Base-by-base conservation (phyloP, 768 basidiomycete species). In the Kwoniella europaea region DNA sequence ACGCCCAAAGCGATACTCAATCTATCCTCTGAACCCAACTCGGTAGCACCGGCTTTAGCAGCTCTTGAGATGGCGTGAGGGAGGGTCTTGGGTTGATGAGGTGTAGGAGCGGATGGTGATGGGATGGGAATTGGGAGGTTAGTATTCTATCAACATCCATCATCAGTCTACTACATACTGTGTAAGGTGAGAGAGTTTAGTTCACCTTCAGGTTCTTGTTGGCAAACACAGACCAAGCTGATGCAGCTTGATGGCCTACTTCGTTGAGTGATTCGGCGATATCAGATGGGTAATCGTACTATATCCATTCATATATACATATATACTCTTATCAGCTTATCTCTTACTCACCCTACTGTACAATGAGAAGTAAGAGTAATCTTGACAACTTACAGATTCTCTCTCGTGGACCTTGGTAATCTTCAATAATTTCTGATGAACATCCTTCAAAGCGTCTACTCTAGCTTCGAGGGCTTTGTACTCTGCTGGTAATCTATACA, bases 381-480 rank as follows among this genome's bases (percentile, higher is more conserved):
- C 24, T 16, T 50, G 22, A 10, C 20, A 44, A 78, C 81, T 69
- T 64, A 83, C 82, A 5, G 90, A 86, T 83, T 97, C 94, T 63
- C 87, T 87, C 76, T 93, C 92, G 86, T 93, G 97, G 24, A 92
- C 95, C 79, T 88, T 91, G 75, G 92, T 89, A 73, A 95, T 90
- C 86, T 91, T 97, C 85, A 95, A 87, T 61, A 98, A 72, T 3
- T 87, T 80, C 64, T 91, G 80, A 80, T 96, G 94, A 4, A 92
- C 91, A 56, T 87, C 85, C 74, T 90, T 89, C 63, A 99, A 88
- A 41, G 93, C 93, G 84, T 99, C 97, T 52, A 98, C 97, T 67
- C 93, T 91, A 57, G 90, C 87, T 85, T 99, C 97, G 74, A 99
- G 89, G 81, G 96, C 93, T 79, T 91, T 94, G 88, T 98, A 99